These are phyloP conservation scores for Salvia hispanica DNA, from an alignment of 257 asterid species.

Conservation along the genomic window DNA sequence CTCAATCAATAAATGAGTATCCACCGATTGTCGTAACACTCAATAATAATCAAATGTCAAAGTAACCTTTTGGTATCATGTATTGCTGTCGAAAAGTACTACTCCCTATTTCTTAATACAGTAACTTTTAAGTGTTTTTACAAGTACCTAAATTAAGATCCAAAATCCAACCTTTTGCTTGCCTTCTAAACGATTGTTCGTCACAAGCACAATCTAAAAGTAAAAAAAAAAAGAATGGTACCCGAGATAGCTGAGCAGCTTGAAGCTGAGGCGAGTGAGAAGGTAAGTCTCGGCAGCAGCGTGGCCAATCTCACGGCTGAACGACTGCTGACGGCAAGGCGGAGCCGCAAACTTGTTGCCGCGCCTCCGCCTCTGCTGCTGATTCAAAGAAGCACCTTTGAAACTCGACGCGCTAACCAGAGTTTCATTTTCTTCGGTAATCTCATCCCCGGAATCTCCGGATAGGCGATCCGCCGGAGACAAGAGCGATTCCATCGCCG, in stretches of 20 bases:
- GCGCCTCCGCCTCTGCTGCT: conserved; percentile 51
- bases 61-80: background rate
- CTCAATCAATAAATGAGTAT: background rate
- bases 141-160: conserved; percentile 15
- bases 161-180: conserved; percentile 22
- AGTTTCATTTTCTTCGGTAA: conserved; percentile 31
- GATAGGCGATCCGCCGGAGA: conserved; percentile 39
- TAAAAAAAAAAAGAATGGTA: conserved; percentile 26
- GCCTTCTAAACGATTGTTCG: background rate
- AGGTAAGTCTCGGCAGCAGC: conserved; percentile 97
- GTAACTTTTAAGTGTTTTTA: background rate
- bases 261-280: conserved; percentile 78
- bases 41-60: background rate
- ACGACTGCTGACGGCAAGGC: conserved; percentile 58
- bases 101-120: background rate
- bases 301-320: conserved; percentile 74
- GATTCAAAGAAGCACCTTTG: conserved; percentile 34
- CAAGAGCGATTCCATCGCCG: conserved; percentile 43
- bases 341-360: conserved; percentile 38
- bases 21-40: background rate
- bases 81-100: too few relatives aligned
- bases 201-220: background rate
- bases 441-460: conserved; percentile 35
- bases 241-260: conserved; percentile 94
- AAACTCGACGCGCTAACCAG: conserved; percentile 46